Conservation (phyloP, 2,329 filamentous ascomycete species). For the Fusarium graminum region DNA sequence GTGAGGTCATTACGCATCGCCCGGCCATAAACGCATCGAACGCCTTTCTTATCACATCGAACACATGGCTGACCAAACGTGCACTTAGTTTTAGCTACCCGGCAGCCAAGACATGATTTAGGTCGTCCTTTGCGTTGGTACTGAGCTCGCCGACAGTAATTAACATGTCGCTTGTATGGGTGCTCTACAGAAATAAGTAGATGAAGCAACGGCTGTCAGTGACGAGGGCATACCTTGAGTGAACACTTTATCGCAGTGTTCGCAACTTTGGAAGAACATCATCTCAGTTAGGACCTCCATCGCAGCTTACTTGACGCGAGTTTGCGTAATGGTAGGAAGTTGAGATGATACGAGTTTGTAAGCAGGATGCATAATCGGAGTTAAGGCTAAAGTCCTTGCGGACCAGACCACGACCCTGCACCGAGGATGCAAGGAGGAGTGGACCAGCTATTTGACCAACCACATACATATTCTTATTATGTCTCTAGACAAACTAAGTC, state of each 20-base stretch:
- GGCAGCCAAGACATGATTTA: slow-evolving; percentile 43
- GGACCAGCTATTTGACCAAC: too few relatives aligned
- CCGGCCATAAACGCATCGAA: slow-evolving; percentile 35
- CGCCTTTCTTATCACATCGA: slow-evolving; percentile 30
- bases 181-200: slow-evolving; percentile 25
- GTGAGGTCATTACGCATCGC: neutral
- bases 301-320: rapidly evolving
- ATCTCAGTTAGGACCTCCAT: slow-evolving; percentile 6
- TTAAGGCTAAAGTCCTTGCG: slow-evolving; percentile 28
- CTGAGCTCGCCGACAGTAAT: slow-evolving; percentile 47
- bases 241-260: slow-evolving; percentile 42
- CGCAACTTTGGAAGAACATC: slow-evolving; percentile 25
- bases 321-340: neutral
- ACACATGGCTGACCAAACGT: slow-evolving; percentile 43
- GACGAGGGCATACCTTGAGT: slow-evolving; percentile 30
- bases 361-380: slow-evolving; percentile 17
- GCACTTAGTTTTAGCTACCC: slow-evolving; percentile 45
- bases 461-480: too few relatives aligned
- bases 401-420: neutral
- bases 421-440: neutral
- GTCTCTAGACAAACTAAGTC: neutral
- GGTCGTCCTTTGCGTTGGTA: slow-evolving; percentile 43
- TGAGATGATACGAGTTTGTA: neutral
- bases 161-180: slow-evolving; percentile 45
- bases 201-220: neutral